These are phyloP conservation scores for Sarocladium kiliense DNA, from an alignment of 2,329 filamentous ascomycete genomes.

Conservation along the genomic window DNA sequence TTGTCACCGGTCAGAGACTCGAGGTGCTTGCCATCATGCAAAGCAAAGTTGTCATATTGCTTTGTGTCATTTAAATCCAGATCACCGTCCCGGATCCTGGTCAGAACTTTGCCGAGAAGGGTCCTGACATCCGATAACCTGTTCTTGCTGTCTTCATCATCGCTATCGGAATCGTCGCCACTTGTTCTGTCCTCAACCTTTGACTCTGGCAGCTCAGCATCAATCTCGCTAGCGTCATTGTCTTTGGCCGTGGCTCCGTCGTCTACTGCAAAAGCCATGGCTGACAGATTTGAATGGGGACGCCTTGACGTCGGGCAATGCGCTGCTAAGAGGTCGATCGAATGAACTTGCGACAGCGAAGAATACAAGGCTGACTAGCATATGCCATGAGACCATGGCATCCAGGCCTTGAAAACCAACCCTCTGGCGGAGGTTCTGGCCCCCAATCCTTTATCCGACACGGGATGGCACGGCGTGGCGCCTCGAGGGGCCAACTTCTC, in stretches of 20 bases:
- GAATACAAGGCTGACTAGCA: too few relatives aligned
- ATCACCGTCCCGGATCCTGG: conserved; percentile 9
- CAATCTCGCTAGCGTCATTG: conserved; percentile 11
- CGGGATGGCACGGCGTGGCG: not conserved
- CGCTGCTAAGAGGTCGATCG: too few relatives aligned
- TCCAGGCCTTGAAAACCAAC: not conserved
- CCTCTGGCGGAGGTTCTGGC: not conserved
- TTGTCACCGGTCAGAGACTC: conserved; percentile 12
- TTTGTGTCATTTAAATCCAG: conserved; percentile 10
- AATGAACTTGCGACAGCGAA: too few relatives aligned
- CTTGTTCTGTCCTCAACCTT: conserved; percentile 12
- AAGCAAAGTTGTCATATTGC: conserved; percentile 9
- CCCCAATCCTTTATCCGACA: too few relatives aligned
- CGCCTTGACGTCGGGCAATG: too few relatives aligned
- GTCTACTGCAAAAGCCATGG: not conserved
- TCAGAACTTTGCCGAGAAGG: conserved; percentile 10
- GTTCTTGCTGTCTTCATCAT: conserved; percentile 12
- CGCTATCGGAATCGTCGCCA: conserved; percentile 16
- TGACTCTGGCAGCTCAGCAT: conserved; percentile 11
- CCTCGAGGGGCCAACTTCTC: not conserved
- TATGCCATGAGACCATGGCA: too few relatives aligned
- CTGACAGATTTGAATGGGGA: not conserved
- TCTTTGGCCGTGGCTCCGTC: conserved; percentile 10
- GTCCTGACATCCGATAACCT: conserved; percentile 12
- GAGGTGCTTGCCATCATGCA: conserved; percentile 11